Base-by-base conservation (phyloP, 192 early-diverging fungal species). In the Mortierella claussenii region DNA sequence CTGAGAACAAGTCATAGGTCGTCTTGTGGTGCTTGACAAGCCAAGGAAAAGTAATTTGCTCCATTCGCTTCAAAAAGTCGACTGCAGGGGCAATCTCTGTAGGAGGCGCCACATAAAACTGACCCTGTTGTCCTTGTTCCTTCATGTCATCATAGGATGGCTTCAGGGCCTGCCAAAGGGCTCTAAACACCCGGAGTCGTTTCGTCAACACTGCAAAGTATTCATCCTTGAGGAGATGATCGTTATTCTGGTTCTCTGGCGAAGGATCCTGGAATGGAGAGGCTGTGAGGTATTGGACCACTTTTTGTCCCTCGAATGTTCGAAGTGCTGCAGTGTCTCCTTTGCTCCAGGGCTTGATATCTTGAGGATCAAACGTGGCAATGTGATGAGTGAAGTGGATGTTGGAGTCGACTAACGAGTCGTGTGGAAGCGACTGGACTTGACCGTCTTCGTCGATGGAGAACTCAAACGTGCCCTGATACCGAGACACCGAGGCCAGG, bases 361-460 rank as follows among this genome's bases (percentile, higher is more conserved):
- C 73, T 0, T 76, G 40, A 6, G 34, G 58, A 24, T 76, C 32
- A 34, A 43, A 76, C 26, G 64, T 50, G 58, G 73, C 64, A 31
- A 76, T 76, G 47, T 76, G 73, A 32, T 76, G 73, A 47, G 63
- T 76, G 43, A 50, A 67, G 28, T 62, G 49, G 20, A 75, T 28
- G 27, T 75, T 43, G 45, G 52, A 44, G 32, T 71, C 60, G 1
- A 44, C 11, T n/a, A n/a, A n/a, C 24, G 11, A 32, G 2, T 30
- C 27, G 2, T 57, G n/a, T 21, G 70, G 63, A 9, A 65, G 37
- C 2, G 73, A 62, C 47, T 76, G 64, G 32, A 76, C 73, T 20
- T 67, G 57, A 20, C 73, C 73, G 33, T 76, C 73, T 18, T 76
- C 73, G n/a, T 66, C 73, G 26, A 67, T 76, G 7, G 64, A 67